These are phyloP conservation scores for Sporobolomyces roseus DNA, from an alignment of 768 basidiomycete genomes.

Conservation along the genomic window DNA sequence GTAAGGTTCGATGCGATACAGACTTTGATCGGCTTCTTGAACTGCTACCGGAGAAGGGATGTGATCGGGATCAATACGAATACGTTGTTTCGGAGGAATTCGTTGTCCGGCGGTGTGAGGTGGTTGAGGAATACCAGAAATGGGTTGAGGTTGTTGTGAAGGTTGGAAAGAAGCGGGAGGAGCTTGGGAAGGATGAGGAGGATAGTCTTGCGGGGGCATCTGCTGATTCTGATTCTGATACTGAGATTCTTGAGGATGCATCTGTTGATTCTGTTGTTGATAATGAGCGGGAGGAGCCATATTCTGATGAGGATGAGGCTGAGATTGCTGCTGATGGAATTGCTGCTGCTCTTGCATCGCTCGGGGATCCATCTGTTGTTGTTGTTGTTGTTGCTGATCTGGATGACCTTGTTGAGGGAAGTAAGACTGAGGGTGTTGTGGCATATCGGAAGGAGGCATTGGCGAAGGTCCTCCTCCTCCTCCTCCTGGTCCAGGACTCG, in stretches of 20 bases:
- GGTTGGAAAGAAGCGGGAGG: slow-evolving; percentile 39
- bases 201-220: slow-evolving; percentile 38
- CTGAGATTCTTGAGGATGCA: slow-evolving; percentile 10
- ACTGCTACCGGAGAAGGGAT: slow-evolving; percentile 85
- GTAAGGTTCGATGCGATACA: slow-evolving; percentile 65
- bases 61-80: slow-evolving; percentile 78
- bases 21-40: slow-evolving; percentile 73
- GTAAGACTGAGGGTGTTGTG: slow-evolving; percentile 37
- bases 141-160: slow-evolving; percentile 9
- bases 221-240: slow-evolving; percentile 30
- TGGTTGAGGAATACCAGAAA: slow-evolving; percentile 58
- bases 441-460: slow-evolving; percentile 23
- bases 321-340: slow-evolving; percentile 35
- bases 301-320: no score
- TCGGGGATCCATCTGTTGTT: slow-evolving; percentile 4
- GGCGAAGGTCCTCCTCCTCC: slow-evolving; percentile 1
- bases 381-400: slow-evolving; percentile 14
- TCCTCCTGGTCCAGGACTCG: slow-evolving; percentile 9
- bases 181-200: slow-evolving; percentile 17
- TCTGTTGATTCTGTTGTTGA: not conserved
- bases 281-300: slow-evolving; percentile 10
- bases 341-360: slow-evolving; percentile 27
- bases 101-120: slow-evolving; percentile 63
- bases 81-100: slow-evolving; percentile 63
- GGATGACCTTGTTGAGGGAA: slow-evolving; percentile 21